Conservation (phyloP, 495 filamentous ascomycete species). For the Tuber borchii region DNA sequence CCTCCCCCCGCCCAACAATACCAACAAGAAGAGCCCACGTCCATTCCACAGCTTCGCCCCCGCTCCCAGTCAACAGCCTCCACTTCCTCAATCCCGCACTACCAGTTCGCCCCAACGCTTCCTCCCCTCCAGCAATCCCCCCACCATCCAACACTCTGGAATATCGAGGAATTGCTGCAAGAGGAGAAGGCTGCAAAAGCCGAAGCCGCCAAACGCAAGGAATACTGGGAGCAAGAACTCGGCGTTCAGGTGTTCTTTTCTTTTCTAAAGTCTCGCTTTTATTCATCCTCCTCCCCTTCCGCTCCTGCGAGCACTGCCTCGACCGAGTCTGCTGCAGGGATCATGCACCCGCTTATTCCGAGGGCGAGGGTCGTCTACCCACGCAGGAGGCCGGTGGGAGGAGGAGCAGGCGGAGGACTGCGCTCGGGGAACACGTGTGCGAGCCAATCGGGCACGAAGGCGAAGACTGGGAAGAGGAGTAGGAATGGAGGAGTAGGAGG, state of each 20-base stretch:
- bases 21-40: slow-evolving; percentile 6
- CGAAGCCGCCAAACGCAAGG: slow-evolving; percentile 40
- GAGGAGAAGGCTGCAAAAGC: slow-evolving; percentile 26
- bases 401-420: slow-evolving; percentile 41
- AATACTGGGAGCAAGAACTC: slow-evolving; percentile 68
- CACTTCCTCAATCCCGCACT: slow-evolving; percentile 27
- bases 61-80: slow-evolving; percentile 34
- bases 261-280: slow-evolving; percentile 61
- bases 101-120: slow-evolving; percentile 36
- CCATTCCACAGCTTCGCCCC: slow-evolving; percentile 20
- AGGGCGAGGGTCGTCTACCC: slow-evolving; percentile 18
- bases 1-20: slow-evolving; percentile 38
- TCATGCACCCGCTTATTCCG: slow-evolving; percentile 48
- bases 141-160: slow-evolving; percentile 57
- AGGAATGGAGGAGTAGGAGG: slow-evolving; percentile 34
- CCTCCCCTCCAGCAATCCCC: slow-evolving; percentile 2
- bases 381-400: slow-evolving; percentile 28
- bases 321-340: slow-evolving; percentile 32
- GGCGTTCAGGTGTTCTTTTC: slow-evolving; percentile 64
- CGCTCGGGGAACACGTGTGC: slow-evolving; percentile 55
- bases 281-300: slow-evolving; percentile 41
- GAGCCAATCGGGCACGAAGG: slow-evolving; percentile 56
- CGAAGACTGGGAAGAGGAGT: slow-evolving; percentile 47
- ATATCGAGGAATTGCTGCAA: slow-evolving; percentile 53
- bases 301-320: slow-evolving; percentile 30